Base-by-base conservation (phyloP, 169 alveolate genomes). In the Cyclospora cayetanensis region DNA sequence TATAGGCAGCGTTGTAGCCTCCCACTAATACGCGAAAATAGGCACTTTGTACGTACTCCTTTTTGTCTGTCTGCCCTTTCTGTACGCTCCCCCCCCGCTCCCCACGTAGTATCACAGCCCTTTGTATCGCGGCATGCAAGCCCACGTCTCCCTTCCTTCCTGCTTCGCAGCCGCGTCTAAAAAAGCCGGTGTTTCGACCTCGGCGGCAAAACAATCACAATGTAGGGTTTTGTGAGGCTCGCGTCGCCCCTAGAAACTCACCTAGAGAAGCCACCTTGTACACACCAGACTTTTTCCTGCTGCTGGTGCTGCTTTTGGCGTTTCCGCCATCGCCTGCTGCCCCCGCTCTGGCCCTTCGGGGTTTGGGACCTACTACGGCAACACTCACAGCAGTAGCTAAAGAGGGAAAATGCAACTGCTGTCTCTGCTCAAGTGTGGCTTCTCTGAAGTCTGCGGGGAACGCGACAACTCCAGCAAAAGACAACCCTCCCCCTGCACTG, bases 341-440 rank as follows among this genome's bases (percentile, higher is more conserved):
- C 15, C 22, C 55, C 15, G 55, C 55, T 46, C 15, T 46, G 55
- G 25, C 31, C 31, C 72, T 60, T 12, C 37, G 31, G 72, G 72
- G 31, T 22, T 25, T 60, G 31, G 72, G 72, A 31, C 25, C 25
- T 60, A 31, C 72, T 12, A 31, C 72, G 0, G 72, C 72, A 60
- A 31, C 72, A 60, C n/a, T n/a, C n/a, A 31, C 72, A 60, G 72
- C 72, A 60, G 72, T 31, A 60, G 72, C 72, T 22, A 60, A 31
- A 1, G 72, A 60, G 31, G 72, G 72, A 31, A 60, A 60, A 31
- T 60, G 72, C 31, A 60, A 7, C 72, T 12, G 72, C 72, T 60
- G 72, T 31, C 25, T 25, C 72, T 60, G 72, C 72, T 60, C 72
- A 22, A 7, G 31, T 60, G 72, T 60, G 15, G 72, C 72, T 22